Evolutionary conservation across 2,329 filamentous ascomycete genomes (phyloP).

Genomic region (Fusarium sp.): DNA sequence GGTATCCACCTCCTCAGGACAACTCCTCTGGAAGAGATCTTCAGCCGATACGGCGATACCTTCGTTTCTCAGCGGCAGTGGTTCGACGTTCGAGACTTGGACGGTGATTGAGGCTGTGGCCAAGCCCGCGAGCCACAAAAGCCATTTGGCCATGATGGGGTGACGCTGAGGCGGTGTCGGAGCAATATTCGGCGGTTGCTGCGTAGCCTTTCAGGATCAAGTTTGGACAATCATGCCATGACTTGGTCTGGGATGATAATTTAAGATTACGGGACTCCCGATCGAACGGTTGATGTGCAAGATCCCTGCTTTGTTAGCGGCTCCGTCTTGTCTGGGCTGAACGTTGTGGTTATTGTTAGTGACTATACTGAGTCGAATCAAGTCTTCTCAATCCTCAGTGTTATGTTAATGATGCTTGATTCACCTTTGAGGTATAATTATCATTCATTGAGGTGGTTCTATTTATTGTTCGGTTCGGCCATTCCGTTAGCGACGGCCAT

Average conservation of each 20-base stretch:
- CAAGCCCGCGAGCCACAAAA: constrained; percentile 34
- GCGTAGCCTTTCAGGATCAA: background rate
- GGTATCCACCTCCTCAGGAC: constrained; percentile 53
- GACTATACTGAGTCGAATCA: constrained; percentile 2
- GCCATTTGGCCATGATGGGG: constrained; percentile 22
- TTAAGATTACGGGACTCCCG: constrained; percentile 32
- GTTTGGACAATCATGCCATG: constrained; percentile 7
- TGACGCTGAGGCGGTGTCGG: constrained; percentile 4
- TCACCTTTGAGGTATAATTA: background rate
- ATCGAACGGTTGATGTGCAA: constrained; percentile 21
- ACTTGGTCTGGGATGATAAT: background rate
- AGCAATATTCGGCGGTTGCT: constrained; percentile 3
- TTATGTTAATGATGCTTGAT: constrained; percentile 6
- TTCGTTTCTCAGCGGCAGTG: constrained; percentile 45
- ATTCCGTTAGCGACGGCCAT: background rate
- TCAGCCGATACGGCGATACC: constrained; percentile 48
- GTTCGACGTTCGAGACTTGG: constrained; percentile 47
- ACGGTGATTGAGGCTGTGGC: constrained; percentile 48
- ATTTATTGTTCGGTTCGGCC: background rate
- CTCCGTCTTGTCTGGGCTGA: constrained; percentile 2
- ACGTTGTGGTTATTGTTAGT: background rate
- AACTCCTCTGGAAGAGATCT: constrained; percentile 53
- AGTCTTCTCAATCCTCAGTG: constrained; percentile 3
- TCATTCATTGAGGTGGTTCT: background rate
- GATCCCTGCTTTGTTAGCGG: constrained; percentile 13